Evolutionary conservation across 352 stramenopile genomes (phyloP).

Genomic region (Thalassiosira exigua): DNA sequence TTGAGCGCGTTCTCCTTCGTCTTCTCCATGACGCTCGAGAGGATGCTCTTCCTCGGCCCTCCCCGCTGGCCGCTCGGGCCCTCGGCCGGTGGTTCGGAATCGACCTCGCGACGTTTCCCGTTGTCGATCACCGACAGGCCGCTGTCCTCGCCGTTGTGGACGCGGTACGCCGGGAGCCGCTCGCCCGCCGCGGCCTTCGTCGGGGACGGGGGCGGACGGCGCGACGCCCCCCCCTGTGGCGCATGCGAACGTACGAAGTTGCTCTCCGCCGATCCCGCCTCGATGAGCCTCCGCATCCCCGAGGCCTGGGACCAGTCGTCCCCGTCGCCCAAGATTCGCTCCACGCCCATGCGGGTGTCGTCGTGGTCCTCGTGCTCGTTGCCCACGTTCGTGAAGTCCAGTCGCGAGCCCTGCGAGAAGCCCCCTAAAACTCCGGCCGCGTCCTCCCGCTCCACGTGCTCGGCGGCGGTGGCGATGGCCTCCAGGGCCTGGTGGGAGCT

Average conservation of each 20-base stretch:
- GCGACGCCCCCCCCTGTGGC: not conserved
- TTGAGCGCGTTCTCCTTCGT: slow-evolving; percentile 44
- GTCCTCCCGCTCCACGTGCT: not conserved
- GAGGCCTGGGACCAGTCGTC: slow-evolving; percentile 73
- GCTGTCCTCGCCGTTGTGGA: slow-evolving; percentile 33
- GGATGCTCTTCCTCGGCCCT: slow-evolving; percentile 41
- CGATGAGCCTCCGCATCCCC: slow-evolving; percentile 61
- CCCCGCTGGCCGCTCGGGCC: no score
- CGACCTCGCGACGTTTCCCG: not conserved
- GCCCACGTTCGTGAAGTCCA: no score
- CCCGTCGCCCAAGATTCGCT: slow-evolving; percentile 71
- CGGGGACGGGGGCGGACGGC: slow-evolving; percentile 2
- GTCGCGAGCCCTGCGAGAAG: slow-evolving; percentile 25
- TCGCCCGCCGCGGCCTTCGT: slow-evolving; percentile 14
- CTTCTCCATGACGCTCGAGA: slow-evolving; percentile 49
- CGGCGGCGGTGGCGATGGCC: not conserved
- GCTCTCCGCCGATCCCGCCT: slow-evolving; percentile 53
- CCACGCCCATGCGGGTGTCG: slow-evolving; percentile 62
- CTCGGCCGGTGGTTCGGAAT: not conserved
- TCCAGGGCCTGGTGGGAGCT: not conserved
- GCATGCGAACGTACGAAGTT: slow-evolving; percentile 28
- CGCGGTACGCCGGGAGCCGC: slow-evolving; percentile 18
- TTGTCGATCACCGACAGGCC: slow-evolving; percentile 48
- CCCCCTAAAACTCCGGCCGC: slow-evolving; percentile 25
- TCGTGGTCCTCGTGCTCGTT: slow-evolving; percentile 29